Base-by-base conservation (phyloP, 2,329 filamentous ascomycete genomes). In the Chaetoscypha palmicola region DNA sequence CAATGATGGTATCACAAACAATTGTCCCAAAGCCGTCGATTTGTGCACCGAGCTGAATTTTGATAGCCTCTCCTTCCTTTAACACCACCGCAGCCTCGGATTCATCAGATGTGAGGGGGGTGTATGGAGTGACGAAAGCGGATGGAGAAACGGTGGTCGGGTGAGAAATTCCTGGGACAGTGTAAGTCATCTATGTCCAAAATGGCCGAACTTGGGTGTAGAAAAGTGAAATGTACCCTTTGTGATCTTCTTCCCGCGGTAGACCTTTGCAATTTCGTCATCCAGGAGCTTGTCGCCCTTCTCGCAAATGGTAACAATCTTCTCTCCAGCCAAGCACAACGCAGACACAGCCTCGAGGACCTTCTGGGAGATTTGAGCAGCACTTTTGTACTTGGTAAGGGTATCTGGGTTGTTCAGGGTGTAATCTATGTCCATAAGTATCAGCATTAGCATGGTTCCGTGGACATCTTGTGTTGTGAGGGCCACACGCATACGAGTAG, bases 41-140 rank as follows among this genome's bases (percentile, higher is more conserved):
- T 72, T 98, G 92, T 41, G 92, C 92, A 62, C 92, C 92, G n/a
- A 98, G 80, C 71, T 98, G 92, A 65, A 98, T 92, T 79, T 98
- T 98, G 70, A 95, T 77, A 50, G 86, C 71, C 71, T 98, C 92
- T 50, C 82, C 85, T 40, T 83, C 76, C 72, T 95, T 86, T 58
- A 98, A 76, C 61, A 82, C 80, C 38, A 77, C 74, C 46, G 76
- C 77, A 50, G 91, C 87, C 73, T 98, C 92, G 64, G 83, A 80
- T 65, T 83, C 74, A 62, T 98, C 92, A 53, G 89, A 81, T 56
- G 79, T 81, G 58, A 98, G 75, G 40, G 92, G 92, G 36, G 92
- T 98, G 74, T 96, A 97, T 40, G 92, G 92, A 45, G 92, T 98
- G 66, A 98, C 82, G 70, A 89, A 94, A 53, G 90, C 85, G 68